Evolutionary conservation across 1,284 basidiomycete species (phyloP), one percentile per base, ranked within the genome.

Genomic region (Ustilago shanxiensis): DNA sequence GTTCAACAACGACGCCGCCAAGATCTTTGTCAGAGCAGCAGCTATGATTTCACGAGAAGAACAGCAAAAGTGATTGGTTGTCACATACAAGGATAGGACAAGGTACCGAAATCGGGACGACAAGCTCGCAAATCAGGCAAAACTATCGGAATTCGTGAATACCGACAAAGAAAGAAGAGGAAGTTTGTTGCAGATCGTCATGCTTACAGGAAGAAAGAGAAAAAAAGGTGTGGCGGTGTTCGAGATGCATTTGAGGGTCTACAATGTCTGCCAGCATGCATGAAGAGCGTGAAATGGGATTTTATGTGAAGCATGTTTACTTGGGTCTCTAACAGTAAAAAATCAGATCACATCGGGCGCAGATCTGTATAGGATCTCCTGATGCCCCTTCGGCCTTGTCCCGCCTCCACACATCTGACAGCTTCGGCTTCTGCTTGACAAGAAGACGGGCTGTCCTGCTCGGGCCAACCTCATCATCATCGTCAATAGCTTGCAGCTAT

Each of bases 401-500:
- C 60, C 55, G 55, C 52, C 61, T 70, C 67, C 61, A 70, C 67
- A 56, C 41, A 29, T 45, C 20, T 20, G 18, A n/a, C 8, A 37
- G 35, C 35, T 11, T 11, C 35, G 35, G 13, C 35, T 14, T 37
- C 35, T 37, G 35, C 35, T 14, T 37, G 35, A 37, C 35, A 37
- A 37, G 35, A 37, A 37, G 35, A 14, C 22, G 59, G 33, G 24
- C 1, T 53, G 14, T n/a, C 29, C 60, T 57, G 66, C 58, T 64
- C 57, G 67, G 67, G 61, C 67, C 67, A 70, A 64, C 61, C 57
- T n/a, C 11, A 20, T 8, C 41, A n/a, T 51, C 47, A 13, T 49
- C 26, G n/a, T 26, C 11, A 16, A 13, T 6, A 20, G 8, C n/a
- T 20, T 20, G n/a, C 41, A 6, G 47, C 45, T 26, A 16, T n/a